phyloP scores from a whole-genome alignment of 1,284 basidiomycete genomes.

The Fistulina hepatica region DNA sequence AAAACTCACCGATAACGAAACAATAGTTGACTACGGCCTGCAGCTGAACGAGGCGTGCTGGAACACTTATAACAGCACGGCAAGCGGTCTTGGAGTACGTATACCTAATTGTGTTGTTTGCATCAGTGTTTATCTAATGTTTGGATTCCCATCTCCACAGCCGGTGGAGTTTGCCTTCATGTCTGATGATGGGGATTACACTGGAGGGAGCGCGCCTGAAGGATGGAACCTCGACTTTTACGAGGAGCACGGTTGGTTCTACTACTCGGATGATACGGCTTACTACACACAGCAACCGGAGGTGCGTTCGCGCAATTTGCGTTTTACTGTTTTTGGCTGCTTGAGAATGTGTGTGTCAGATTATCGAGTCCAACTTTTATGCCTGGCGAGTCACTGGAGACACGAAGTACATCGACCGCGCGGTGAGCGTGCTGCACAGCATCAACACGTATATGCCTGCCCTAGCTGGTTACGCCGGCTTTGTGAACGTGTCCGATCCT shows the following conservation, averaged over 20 bases:
- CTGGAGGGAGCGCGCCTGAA: constrained; percentile 29
- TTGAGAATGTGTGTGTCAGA: no score
- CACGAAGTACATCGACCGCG: constrained; percentile 39
- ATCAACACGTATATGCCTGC: constrained; percentile 37
- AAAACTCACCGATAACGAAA: constrained; percentile 51
- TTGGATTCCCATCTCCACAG: no score
- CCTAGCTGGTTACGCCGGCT: constrained; percentile 38
- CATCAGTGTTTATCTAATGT: no score
- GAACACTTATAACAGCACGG: constrained; percentile 65
- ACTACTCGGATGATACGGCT: constrained; percentile 37
- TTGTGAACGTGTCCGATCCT: constrained; percentile 34
- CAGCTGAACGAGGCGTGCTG: constrained; percentile 57
- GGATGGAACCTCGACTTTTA: constrained; percentile 11
- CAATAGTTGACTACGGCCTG: constrained; percentile 52
- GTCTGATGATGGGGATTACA: constrained; percentile 46
- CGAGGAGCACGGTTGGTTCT: constrained; percentile 51
- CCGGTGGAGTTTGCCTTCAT: constrained; percentile 55
- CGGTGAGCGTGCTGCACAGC: constrained; percentile 32
- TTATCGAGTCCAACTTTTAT: constrained; percentile 73
- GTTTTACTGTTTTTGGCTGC: no score
- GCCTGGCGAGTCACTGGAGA: constrained; percentile 61
- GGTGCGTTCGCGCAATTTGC: no score
- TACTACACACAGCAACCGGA: constrained; percentile 51
- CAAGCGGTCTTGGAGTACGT: constrained; percentile 29
- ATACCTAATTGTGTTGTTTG: not conserved